These are phyloP conservation scores for Harrya chromipes DNA, from an alignment of 768 basidiomycete genomes.

Conservation along the genomic window DNA sequence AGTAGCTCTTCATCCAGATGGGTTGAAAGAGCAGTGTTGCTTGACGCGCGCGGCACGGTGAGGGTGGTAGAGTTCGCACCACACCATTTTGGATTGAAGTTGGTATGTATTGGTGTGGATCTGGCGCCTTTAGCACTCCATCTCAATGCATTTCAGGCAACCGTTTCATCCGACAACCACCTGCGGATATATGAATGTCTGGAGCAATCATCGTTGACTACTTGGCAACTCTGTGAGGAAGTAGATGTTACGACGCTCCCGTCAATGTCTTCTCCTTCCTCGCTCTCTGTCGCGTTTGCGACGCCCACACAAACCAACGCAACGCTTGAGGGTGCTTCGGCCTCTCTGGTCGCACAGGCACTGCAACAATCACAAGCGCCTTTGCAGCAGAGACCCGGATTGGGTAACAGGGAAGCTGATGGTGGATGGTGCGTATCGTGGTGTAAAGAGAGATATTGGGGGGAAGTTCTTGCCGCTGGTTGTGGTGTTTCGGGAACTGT, in stretches of 20 bases:
- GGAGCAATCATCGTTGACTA: conserved; percentile 65
- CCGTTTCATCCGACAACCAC: conserved; percentile 83
- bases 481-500: conserved; percentile 70
- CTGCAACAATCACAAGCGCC: conserved; percentile 48
- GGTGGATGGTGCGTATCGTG: conserved; percentile 93
- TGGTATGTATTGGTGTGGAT: conserved; percentile 48
- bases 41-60: conserved; percentile 85
- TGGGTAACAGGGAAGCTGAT: conserved; percentile 74
- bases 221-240: conserved; percentile 75
- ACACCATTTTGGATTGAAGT: conserved; percentile 80
- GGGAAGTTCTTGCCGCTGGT: conserved; percentile 79
- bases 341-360: conserved; percentile 61
- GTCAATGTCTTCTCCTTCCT: conserved; percentile 35
- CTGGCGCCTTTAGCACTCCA: not conserved
- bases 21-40: conserved; percentile 69
- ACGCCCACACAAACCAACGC: conserved; percentile 68
- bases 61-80: conserved; percentile 86
- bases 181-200: conserved; percentile 90
- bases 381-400: conserved; percentile 37
- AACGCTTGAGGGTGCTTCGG: conserved; percentile 51
- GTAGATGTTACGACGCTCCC: conserved; percentile 67
- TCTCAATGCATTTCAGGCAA: conserved; percentile 51
- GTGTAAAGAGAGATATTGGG: conserved; percentile 97
- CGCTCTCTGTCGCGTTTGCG: conserved; percentile 58
- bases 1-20: conserved; percentile 49